phyloP scores from a whole-genome alignment of 257 asterid genomes.

The Capsicum rhomboideum region DNA sequence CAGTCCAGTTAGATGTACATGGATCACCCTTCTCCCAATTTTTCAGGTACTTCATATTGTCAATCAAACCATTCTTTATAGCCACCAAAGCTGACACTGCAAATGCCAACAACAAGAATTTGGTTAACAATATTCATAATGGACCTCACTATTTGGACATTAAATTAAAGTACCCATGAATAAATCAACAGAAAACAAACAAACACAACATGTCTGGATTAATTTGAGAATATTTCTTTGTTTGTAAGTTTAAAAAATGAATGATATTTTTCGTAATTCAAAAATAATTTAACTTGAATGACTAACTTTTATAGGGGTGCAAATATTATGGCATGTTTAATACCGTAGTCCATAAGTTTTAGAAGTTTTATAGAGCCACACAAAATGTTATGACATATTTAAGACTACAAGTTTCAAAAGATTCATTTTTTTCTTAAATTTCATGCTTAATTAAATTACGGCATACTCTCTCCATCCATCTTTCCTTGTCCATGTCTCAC shows the following conservation, averaged over 20 bases:
- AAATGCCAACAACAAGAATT: neutral
- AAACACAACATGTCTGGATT: no score
- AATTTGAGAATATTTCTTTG: no score
- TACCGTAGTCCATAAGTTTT: no score
- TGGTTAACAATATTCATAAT: neutral
- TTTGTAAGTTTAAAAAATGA: neutral
- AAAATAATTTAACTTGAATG: neutral
- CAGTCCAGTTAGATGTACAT: conserved; percentile 38
- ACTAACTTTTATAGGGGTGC: neutral
- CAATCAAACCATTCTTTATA: conserved; percentile 18
- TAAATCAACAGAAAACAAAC: neutral
- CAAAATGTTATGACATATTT: no score
- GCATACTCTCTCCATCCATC: neutral
- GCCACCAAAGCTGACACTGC: conserved; percentile 31
- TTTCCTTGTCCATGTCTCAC: no score
- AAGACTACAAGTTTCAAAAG: no score
- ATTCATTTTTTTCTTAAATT: neutral
- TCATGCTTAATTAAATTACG: neutral
- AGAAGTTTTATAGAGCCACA: no score
- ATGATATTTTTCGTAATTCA: neutral
- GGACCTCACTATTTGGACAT: neutral
- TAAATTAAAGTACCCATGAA: neutral
- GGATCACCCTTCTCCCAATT: conserved; percentile 37
- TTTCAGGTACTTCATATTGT: conserved; percentile 13
- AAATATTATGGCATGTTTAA: neutral